Evolutionary conservation across 371 early-diverging fungal genomes (phyloP).

Genomic region (Mortierella sp.): DNA sequence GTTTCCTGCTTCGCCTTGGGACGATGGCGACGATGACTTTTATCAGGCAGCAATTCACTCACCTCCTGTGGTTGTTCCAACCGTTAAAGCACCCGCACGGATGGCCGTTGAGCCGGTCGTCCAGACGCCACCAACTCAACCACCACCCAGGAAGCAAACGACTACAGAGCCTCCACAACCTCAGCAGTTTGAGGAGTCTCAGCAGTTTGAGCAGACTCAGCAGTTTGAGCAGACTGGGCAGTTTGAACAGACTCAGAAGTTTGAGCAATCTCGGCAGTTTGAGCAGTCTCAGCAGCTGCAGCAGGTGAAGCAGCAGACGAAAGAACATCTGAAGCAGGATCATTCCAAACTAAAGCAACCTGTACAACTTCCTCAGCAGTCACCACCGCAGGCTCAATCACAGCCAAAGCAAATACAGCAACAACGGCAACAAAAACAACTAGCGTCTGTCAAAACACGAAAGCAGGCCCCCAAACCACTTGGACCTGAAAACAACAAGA

Average conservation of each 20-base stretch:
- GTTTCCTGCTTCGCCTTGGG: constrained; percentile 21
- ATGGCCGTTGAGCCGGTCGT: background rate
- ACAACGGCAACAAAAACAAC: background rate
- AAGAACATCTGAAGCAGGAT: background rate
- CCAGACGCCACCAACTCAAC: background rate
- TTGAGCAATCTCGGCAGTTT: background rate
- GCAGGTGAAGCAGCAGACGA: constrained; percentile 6
- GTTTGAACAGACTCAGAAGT: too few relatives aligned
- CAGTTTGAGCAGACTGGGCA: background rate
- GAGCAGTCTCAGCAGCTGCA: background rate
- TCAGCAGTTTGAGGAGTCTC: background rate
- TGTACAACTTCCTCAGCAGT: background rate
- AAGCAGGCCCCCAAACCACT: constrained; percentile 13
- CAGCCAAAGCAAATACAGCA: background rate
- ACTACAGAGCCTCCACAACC: background rate
- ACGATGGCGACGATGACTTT: constrained; percentile 23
- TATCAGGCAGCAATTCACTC: constrained; percentile 10
- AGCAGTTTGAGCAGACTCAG: background rate
- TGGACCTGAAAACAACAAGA: constrained; percentile 15
- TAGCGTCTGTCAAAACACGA: background rate
- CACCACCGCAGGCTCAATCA: background rate
- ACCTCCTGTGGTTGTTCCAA: background rate
- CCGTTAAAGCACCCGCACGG: background rate
- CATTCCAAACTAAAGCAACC: background rate
- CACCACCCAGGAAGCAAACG: background rate